These are phyloP conservation scores for Penicillium verhagenii DNA, from an alignment of 495 filamentous ascomycete genomes.

Conservation along the genomic window DNA sequence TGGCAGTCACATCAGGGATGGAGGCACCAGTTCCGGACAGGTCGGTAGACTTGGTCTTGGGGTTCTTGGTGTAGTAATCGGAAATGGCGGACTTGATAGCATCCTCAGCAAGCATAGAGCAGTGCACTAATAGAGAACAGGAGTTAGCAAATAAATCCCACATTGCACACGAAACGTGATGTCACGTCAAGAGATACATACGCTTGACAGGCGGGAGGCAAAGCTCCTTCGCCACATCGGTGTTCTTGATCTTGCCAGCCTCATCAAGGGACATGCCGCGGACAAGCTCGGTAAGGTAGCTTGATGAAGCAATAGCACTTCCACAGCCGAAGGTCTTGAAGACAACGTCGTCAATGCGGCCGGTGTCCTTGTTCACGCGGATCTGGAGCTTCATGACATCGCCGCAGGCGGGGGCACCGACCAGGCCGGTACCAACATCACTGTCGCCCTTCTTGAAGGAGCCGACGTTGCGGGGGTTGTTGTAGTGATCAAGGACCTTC, in stretches of 20 bases:
- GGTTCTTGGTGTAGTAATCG: conserved; percentile 96
- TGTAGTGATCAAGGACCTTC: conserved; percentile 92
- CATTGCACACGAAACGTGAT: not conserved
- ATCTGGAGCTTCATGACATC: conserved; percentile 99
- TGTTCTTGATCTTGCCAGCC: conserved; percentile 87
- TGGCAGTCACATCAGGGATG: conserved; percentile 52
- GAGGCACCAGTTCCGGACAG: conserved; percentile 67
- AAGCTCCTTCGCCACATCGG: conserved; percentile 95
- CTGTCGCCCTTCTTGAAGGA: conserved; percentile 81
- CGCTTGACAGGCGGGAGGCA: conserved; percentile 95
- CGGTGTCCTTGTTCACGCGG: conserved; percentile 83
- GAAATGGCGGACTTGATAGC: conserved; percentile 99
- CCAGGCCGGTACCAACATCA: conserved; percentile 95
- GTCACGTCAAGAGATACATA: conserved; percentile 58
- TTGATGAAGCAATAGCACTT: conserved; percentile 86
- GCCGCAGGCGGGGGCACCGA: conserved; percentile 85
- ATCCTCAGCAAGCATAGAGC: conserved; percentile 98
- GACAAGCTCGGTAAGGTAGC: conserved; percentile 89
- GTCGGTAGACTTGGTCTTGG: conserved; percentile 67
- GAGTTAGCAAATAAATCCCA: conserved; percentile 13
- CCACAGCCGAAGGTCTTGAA: conserved; percentile 99
- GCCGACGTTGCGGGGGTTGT: conserved; percentile 88
- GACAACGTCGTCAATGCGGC: conserved; percentile 90
- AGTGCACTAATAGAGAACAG: conserved; percentile 67
- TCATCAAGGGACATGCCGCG: conserved; percentile 95